phyloP scores from a whole-genome alignment of 2,329 filamentous ascomycete genomes.

The Coleophoma cylindrospora region DNA sequence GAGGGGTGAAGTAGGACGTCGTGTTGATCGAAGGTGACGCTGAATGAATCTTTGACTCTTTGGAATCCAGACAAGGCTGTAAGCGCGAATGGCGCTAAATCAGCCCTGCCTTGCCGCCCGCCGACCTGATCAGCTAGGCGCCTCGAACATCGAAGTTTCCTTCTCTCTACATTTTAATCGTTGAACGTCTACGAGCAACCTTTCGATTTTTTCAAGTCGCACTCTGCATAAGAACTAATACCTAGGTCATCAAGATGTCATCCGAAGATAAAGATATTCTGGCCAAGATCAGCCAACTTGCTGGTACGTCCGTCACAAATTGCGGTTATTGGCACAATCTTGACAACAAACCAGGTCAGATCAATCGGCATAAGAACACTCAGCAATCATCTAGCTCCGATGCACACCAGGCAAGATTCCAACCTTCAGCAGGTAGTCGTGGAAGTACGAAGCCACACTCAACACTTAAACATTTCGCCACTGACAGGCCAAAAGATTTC shows the following conservation, averaged over 20 bases:
- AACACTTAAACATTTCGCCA: constrained; percentile 1
- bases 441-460: constrained; percentile 12
- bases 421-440: constrained; percentile 7
- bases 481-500: constrained; percentile 17
- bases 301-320: constrained; percentile 41
- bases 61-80: too few relatives aligned
- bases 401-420: constrained; percentile 23
- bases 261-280: constrained; percentile 51
- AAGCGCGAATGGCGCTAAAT: too few relatives aligned
- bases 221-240: too few relatives aligned
- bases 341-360: constrained; percentile 52
- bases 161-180: too few relatives aligned
- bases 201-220: too few relatives aligned
- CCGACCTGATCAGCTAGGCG: too few relatives aligned
- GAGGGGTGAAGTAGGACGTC: background rate
- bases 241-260: constrained; percentile 27
- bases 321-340: constrained; percentile 39
- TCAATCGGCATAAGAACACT: constrained; percentile 73
- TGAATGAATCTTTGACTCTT: too few relatives aligned
- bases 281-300: constrained; percentile 49
- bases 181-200: too few relatives aligned
- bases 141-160: too few relatives aligned
- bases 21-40: background rate
- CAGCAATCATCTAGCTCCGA: constrained; percentile 24
- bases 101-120: too few relatives aligned